These are phyloP conservation scores for Tuber borchii DNA, from an alignment of 495 filamentous ascomycete species.

Conservation along the genomic window DNA sequence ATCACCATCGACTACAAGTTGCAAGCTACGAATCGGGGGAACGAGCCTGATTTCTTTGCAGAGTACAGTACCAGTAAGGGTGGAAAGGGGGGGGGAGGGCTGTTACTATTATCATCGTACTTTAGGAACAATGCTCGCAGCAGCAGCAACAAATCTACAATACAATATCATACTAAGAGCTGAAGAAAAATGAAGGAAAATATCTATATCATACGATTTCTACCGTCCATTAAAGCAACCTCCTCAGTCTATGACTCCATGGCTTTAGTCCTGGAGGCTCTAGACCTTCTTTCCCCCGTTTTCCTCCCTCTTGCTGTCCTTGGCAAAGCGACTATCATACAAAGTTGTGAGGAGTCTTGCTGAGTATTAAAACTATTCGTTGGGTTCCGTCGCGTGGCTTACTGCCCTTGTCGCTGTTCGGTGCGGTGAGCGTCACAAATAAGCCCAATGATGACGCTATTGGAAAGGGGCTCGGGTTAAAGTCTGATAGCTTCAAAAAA, in stretches of 20 bases:
- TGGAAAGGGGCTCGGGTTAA: constrained; percentile 28
- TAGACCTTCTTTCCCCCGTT: background rate
- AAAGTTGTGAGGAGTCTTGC: background rate
- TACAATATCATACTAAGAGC: background rate
- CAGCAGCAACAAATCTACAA: background rate
- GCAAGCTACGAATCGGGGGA: background rate
- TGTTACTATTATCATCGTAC: background rate
- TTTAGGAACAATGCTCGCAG: background rate
- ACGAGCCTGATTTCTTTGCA: background rate
- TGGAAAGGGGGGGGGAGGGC: background rate
- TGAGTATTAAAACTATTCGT: constrained; percentile 16
- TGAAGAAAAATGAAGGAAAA: background rate
- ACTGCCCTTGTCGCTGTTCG: constrained; percentile 16
- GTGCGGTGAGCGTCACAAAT: constrained; percentile 17
- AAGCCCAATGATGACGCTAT: constrained; percentile 31
- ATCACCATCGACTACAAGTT: background rate
- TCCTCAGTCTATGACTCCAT: background rate
- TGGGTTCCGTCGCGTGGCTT: constrained; percentile 32
- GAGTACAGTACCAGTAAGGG: background rate
- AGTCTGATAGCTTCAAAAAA: constrained; percentile 9
- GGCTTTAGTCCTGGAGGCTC: background rate
- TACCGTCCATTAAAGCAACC: background rate
- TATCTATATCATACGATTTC: background rate
- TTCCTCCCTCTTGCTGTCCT: constrained; percentile 11
- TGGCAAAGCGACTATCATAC: constrained; percentile 18